These are phyloP conservation scores for Chaetomiaceae sp. DNA, from an alignment of 2,329 filamentous ascomycete genomes.

Conservation along the genomic window DNA sequence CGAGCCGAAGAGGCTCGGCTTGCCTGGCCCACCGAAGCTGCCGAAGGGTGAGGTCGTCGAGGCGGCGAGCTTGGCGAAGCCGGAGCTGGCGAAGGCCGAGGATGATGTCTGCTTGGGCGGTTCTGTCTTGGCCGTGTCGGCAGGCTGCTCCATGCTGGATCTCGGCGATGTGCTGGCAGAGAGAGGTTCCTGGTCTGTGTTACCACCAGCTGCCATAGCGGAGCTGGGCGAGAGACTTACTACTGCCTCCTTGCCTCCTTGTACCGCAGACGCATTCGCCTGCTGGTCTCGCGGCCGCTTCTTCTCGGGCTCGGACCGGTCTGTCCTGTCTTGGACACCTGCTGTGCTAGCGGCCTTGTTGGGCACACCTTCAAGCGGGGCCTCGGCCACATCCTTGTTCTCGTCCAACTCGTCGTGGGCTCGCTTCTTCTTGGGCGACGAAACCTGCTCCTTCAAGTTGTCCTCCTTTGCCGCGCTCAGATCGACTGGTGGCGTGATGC, in stretches of 20 bases:
- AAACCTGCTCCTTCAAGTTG: conserved; percentile 46
- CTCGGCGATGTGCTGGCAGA: conserved; percentile 21
- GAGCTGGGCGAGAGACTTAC: conserved; percentile 11
- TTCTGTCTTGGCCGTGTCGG: conserved; percentile 28
- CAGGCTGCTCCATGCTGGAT: conserved; percentile 21
- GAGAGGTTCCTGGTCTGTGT: conserved; percentile 20
- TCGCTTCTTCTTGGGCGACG: conserved; percentile 64
- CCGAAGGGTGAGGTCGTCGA: conserved; percentile 62
- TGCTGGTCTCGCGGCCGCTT: conserved; percentile 57
- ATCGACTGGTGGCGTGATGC: conserved; percentile 35
- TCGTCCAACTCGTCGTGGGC: conserved; percentile 56
- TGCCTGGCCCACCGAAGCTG: conserved; percentile 42
- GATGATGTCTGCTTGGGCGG: conserved; percentile 43
- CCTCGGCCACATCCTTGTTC: conserved; percentile 34
- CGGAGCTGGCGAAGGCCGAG: conserved; percentile 64
- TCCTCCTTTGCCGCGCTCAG: conserved; percentile 34
- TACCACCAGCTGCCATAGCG: conserved; percentile 6
- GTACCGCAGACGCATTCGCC: conserved; percentile 19
- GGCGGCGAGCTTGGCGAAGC: conserved; percentile 61
- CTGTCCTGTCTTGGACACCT: conserved; percentile 42
- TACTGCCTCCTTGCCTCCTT: conserved; percentile 21
- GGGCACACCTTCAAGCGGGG: conserved; percentile 39
- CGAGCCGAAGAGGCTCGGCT: conserved; percentile 48
- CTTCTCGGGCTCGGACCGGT: conserved; percentile 59
- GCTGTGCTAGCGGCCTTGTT: conserved; percentile 23